phyloP scores from a whole-genome alignment of 2,329 filamentous ascomycete genomes.

The Fusarium piperis region DNA sequence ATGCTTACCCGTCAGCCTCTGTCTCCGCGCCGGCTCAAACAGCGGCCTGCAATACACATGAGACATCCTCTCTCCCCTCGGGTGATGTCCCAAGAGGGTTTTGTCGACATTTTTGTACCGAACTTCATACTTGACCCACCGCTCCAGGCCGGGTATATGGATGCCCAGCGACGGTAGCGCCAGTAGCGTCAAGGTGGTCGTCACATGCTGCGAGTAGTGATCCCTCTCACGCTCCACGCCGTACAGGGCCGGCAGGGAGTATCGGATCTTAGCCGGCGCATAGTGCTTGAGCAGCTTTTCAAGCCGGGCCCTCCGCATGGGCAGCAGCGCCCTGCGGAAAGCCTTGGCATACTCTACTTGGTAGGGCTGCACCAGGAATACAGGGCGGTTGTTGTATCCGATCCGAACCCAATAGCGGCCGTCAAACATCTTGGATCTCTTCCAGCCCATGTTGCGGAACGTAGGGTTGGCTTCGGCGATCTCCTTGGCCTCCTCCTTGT shows the following conservation, averaged over 20 bases:
- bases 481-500: slow-evolving; percentile 10
- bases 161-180: slow-evolving; percentile 64
- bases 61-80: slow-evolving; percentile 19
- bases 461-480: slow-evolving; percentile 4
- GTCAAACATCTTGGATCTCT: slow-evolving; percentile 59
- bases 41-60: slow-evolving; percentile 12
- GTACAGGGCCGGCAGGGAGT: slow-evolving; percentile 66
- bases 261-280: slow-evolving; percentile 65
- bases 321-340: slow-evolving; percentile 57
- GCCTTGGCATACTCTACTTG: slow-evolving; percentile 54
- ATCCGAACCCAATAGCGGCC: slow-evolving; percentile 70
- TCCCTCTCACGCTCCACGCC: slow-evolving; percentile 48
- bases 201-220: slow-evolving; percentile 39
- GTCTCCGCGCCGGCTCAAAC: slow-evolving; percentile 21
- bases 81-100: slow-evolving; percentile 46
- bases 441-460: slow-evolving; percentile 47
- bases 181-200: slow-evolving; percentile 53
- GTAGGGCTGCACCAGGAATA: slow-evolving; percentile 59
- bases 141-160: slow-evolving; percentile 55
- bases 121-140: slow-evolving; percentile 61
- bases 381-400: slow-evolving; percentile 53
- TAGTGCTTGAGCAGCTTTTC: slow-evolving; percentile 57
- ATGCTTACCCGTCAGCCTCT: slow-evolving; percentile 28
- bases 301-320: slow-evolving; percentile 47
- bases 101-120: slow-evolving; percentile 62